phyloP scores from a whole-genome alignment of 2,329 filamentous ascomycete genomes.

The Daldinia sp. region DNA sequence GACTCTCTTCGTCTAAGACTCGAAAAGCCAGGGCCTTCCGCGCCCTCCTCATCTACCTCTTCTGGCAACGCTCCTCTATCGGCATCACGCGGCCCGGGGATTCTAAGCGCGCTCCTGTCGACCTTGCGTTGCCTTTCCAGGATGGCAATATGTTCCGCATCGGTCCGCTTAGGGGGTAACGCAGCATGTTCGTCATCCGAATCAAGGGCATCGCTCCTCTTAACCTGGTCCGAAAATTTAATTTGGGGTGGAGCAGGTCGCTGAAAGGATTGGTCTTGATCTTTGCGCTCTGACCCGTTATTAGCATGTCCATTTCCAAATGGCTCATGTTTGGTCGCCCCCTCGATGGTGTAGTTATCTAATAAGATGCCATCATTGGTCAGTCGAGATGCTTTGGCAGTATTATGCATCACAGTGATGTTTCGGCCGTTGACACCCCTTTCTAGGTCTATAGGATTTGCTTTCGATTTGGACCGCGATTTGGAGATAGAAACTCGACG shows the following conservation, averaged over 20 bases:
- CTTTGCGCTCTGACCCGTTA: conserved; percentile 30
- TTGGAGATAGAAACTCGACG: conserved; percentile 71
- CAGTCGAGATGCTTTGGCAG: conserved; percentile 62
- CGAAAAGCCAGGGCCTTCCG: conserved; percentile 39
- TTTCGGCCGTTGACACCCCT: conserved; percentile 70
- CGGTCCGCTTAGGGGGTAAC: conserved; percentile 61
- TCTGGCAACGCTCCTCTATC: conserved; percentile 80
- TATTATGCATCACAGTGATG: conserved; percentile 72
- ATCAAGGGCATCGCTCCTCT: conserved; percentile 62
- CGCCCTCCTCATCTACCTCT: conserved; percentile 51
- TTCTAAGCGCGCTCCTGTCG: conserved; percentile 78
- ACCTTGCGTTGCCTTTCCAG: conserved; percentile 81
- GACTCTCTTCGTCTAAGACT: conserved; percentile 47
- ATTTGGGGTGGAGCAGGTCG: conserved; percentile 57
- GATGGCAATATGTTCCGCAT: conserved; percentile 88
- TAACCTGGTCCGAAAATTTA: conserved; percentile 74
- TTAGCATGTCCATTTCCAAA: conserved; percentile 29
- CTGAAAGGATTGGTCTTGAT: conserved; percentile 19
- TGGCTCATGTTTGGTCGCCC: conserved; percentile 36
- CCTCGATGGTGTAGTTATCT: conserved; percentile 51
- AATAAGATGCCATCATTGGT: conserved; percentile 68
- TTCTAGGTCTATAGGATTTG: conserved; percentile 61
- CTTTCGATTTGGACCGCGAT: conserved; percentile 61
- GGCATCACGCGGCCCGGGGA: conserved; percentile 90
- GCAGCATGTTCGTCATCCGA: conserved; percentile 54